Conservation (phyloP, 2,329 filamentous ascomycete species). For the Colletotrichum tofieldiae region DNA sequence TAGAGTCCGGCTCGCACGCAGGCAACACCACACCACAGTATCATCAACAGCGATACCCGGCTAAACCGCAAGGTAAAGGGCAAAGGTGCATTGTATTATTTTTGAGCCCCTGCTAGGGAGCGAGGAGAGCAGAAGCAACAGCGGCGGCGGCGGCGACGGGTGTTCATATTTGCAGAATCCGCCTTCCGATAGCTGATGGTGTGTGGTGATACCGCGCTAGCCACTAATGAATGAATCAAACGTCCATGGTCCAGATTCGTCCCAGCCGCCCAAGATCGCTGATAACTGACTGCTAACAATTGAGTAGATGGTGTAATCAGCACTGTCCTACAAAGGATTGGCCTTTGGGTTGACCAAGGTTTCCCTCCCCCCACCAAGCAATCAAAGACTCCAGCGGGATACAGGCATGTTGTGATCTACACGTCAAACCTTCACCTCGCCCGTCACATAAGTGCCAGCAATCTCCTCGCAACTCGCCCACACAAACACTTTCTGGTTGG, state of each 20-base stretch:
- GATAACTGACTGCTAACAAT: neutral
- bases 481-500: constrained; percentile 70
- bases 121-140: neutral
- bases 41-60: constrained; percentile 43
- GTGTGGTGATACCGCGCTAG: constrained; percentile 28
- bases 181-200: constrained; percentile 17
- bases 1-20: constrained; percentile 38
- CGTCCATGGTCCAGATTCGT: neutral
- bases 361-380: neutral
- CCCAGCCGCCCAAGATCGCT: too few relatives aligned
- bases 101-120: neutral
- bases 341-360: neutral
- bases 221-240: constrained; percentile 25
- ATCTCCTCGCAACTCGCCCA: constrained; percentile 91
- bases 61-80: constrained; percentile 24
- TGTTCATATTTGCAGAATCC: constrained; percentile 19
- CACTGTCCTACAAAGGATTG: too few relatives aligned
- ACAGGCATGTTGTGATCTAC: neutral
- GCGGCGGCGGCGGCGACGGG: constrained; percentile 11
- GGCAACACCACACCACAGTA: constrained; percentile 31
- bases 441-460: constrained; percentile 69
- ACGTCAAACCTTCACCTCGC: constrained; percentile 15
- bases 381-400: too few relatives aligned
- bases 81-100: constrained; percentile 39
- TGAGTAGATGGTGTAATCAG: too few relatives aligned